Percentiles rank a stretch among this genome's conserved stretches.
These are phyloP conservation scores for Vanilla planifolia DNA, from an alignment of 106 monocot genomes.

Conservation along the genomic window DNA sequence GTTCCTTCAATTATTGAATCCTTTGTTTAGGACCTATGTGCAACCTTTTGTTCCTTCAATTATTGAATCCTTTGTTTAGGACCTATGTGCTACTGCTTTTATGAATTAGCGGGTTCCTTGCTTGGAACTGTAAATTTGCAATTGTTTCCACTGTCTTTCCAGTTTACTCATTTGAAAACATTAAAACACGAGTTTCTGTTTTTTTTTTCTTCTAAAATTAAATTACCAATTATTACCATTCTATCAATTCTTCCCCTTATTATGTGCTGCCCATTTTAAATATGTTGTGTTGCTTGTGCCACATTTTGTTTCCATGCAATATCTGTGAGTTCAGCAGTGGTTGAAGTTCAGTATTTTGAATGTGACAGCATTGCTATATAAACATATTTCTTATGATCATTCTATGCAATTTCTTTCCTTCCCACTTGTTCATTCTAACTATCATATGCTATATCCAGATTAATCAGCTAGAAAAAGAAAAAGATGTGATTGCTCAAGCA, in stretches of 20 bases:
- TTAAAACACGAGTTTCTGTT: too few species aligned
- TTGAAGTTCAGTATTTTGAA: not conserved
- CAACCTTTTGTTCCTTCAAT: too few species aligned
- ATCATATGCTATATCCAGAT: slow-evolving; percentile 37
- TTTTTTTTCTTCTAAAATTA: too few species aligned
- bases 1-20: too few species aligned
- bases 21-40: too few species aligned
- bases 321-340: not conserved
- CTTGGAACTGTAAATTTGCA: not conserved
- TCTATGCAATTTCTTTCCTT: slow-evolving; percentile 1
- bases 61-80: too few species aligned
- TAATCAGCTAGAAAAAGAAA: slow-evolving; percentile 97
- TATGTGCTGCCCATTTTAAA: too few species aligned
- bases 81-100: too few species aligned
- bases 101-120: not conserved
- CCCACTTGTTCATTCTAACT: not conserved
- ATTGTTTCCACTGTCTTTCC: not conserved
- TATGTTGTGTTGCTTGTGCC: not conserved
- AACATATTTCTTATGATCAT: not conserved
- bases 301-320: not conserved
- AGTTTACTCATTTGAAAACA: too few species aligned
- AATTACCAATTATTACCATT: too few species aligned
- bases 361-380: not conserved
- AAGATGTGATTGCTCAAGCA: slow-evolving; percentile 92
- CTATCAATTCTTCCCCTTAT: too few species aligned